These are phyloP conservation scores for Boletus reticuloceps DNA, from an alignment of 768 basidiomycete genomes.

Conservation along the genomic window DNA sequence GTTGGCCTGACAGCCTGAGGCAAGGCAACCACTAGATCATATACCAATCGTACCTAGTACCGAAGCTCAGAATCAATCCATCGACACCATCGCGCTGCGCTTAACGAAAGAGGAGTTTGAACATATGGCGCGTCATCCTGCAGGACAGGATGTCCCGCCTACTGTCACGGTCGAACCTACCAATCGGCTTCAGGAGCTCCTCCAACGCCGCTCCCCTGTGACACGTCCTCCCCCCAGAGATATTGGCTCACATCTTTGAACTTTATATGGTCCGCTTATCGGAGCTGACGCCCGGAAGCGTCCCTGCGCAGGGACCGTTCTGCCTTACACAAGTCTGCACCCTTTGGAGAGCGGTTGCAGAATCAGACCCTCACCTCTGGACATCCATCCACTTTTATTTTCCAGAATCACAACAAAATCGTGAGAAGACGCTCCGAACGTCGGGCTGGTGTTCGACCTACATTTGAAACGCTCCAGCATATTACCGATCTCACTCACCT, in stretches of 20 bases:
- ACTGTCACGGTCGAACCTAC: background rate
- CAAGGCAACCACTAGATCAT: background rate
- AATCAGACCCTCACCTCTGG: slow-evolving; percentile 22
- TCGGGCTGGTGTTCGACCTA: slow-evolving; percentile 2
- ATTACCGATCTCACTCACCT: slow-evolving; percentile 18
- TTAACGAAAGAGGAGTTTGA: background rate
- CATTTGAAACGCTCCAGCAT: slow-evolving; percentile 12
- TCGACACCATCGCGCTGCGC: background rate
- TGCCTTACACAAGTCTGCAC: slow-evolving; percentile 19
- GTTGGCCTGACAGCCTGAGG: background rate
- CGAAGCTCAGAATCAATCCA: background rate
- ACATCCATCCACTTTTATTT: slow-evolving; percentile 17
- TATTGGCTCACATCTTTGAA: slow-evolving; percentile 29
- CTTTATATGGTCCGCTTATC: background rate
- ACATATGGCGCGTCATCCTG: background rate
- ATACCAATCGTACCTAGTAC: background rate
- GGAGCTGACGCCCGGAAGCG: background rate
- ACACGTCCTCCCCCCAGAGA: slow-evolving; percentile 27
- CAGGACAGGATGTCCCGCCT: background rate
- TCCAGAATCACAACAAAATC: background rate
- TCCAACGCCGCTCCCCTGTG: background rate
- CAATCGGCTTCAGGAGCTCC: background rate
- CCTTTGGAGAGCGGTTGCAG: slow-evolving; percentile 15
- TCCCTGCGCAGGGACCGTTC: background rate
- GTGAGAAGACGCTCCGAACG: slow-evolving; percentile 1